phyloP scores from a whole-genome alignment of 805 yeast genomes.

The Cyberlindnera xylosilytica region DNA sequence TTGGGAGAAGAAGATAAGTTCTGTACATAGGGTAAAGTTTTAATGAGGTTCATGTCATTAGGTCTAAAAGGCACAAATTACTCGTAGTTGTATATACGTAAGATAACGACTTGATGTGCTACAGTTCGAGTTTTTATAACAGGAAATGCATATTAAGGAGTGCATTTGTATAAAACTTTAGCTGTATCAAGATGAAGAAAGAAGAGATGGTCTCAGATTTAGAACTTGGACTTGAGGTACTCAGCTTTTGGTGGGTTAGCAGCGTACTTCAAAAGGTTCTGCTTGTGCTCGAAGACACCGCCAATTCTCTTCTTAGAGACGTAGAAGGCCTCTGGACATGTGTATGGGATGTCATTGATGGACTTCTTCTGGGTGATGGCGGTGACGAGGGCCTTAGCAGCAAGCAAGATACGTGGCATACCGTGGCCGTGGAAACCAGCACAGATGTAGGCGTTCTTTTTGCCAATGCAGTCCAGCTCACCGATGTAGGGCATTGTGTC shows the following conservation, averaged over 20 bases:
- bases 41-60: slow-evolving; percentile 7
- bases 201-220: too few relatives aligned
- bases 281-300: background rate
- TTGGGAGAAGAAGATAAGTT: background rate
- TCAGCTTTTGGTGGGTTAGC: background rate
- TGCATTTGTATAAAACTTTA: too few relatives aligned
- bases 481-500: slow-evolving; percentile 42
- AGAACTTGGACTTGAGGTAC: background rate
- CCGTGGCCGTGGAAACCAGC: slow-evolving; percentile 51
- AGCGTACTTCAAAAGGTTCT: background rate
- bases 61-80: too few relatives aligned
- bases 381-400: slow-evolving; percentile 37
- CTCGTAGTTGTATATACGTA: too few relatives aligned
- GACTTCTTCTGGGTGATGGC: slow-evolving; percentile 13
- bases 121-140: too few relatives aligned
- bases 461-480: slow-evolving; percentile 26
- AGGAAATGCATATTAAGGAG: too few relatives aligned
- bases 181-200: too few relatives aligned
- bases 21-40: slow-evolving; percentile 3
- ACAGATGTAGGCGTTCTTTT: slow-evolving; percentile 32
- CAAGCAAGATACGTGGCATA: slow-evolving; percentile 41
- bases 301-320: slow-evolving; percentile 12
- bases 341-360: slow-evolving; percentile 7
- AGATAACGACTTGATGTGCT: background rate
- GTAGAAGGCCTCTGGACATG: slow-evolving; percentile 11